Evolutionary conservation across 257 asterid genomes (phyloP).

Genomic region (Mitragyna speciosa): DNA sequence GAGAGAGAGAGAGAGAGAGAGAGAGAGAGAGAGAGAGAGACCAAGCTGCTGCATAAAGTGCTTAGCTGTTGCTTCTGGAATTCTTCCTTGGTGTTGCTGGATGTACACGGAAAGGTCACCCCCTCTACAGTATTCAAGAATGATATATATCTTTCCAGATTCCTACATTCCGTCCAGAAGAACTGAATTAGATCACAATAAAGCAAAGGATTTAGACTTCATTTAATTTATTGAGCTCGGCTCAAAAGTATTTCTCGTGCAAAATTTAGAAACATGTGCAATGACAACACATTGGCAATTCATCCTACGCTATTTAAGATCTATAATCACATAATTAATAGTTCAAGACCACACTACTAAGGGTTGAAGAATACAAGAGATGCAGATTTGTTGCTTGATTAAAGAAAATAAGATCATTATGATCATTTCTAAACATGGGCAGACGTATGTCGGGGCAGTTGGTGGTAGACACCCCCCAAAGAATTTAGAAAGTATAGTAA

Average conservation of each 20-base stretch:
- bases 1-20: neutral
- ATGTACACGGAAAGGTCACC: conserved; percentile 85
- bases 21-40: conserved; percentile 7
- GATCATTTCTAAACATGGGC: no score
- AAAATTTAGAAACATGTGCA: neutral
- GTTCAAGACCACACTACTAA: neutral
- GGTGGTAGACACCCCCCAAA: no score
- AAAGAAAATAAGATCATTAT: neutral
- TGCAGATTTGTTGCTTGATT: neutral
- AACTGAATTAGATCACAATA: conserved; percentile 17
- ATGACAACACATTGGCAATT: neutral
- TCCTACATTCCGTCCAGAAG: conserved; percentile 52
- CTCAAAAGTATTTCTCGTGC: neutral
- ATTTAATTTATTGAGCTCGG: neutral
- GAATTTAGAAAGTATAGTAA: no score
- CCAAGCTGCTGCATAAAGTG: conserved; percentile 95
- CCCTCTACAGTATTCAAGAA: conserved; percentile 91
- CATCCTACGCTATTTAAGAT: neutral
- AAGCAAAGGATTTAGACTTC: neutral
- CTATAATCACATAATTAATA: neutral
- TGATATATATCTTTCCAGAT: conserved; percentile 75
- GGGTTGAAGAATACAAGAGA: conserved; percentile 1
- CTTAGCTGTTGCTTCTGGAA: conserved; percentile 82
- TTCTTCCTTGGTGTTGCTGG: conserved; percentile 67
- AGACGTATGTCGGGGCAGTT: no score